These are phyloP conservation scores for Daldinia childiae DNA, from an alignment of 495 filamentous ascomycete genomes.

Conservation along the genomic window DNA sequence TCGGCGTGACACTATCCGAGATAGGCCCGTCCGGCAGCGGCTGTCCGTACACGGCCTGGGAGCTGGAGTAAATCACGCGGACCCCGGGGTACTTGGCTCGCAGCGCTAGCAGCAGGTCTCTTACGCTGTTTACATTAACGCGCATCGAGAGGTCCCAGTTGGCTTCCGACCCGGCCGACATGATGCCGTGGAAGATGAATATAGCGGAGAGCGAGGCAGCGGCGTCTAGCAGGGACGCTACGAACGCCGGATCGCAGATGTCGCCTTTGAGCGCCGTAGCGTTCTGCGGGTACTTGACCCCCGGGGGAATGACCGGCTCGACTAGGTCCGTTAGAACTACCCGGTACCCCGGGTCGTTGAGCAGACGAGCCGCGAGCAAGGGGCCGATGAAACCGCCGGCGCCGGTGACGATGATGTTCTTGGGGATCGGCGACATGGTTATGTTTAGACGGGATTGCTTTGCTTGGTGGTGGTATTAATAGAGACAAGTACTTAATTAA, in stretches of 20 bases:
- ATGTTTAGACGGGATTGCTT: neutral
- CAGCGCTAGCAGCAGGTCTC: conserved; percentile 69
- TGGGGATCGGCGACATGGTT: conserved; percentile 45
- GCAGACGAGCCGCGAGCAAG: conserved; percentile 69
- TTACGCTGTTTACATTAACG: conserved; percentile 80
- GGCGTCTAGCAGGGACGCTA: conserved; percentile 57
- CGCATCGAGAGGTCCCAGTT: conserved; percentile 76
- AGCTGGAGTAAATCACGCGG: conserved; percentile 68
- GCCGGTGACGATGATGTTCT: conserved; percentile 77
- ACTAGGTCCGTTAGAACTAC: conserved; percentile 73
- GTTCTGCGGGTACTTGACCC: conserved; percentile 62
- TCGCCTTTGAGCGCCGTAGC: conserved; percentile 68
- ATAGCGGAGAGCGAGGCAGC: conserved; percentile 65
- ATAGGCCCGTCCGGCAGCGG: conserved; percentile 47
- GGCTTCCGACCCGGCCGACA: conserved; percentile 79
- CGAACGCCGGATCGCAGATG: conserved; percentile 63
- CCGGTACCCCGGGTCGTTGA: conserved; percentile 63
- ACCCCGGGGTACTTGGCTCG: conserved; percentile 66
- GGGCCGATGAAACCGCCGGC: conserved; percentile 77
- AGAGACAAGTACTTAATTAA: neutral
- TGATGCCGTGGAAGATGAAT: conserved; percentile 87
- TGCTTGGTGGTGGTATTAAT: neutral
- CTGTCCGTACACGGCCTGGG: conserved; percentile 54
- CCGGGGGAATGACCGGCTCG: conserved; percentile 62
- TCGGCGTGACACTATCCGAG: conserved; percentile 63